Conservation (phyloP, 2,329 filamentous ascomycete species). For the Venturia nashicola region DNA sequence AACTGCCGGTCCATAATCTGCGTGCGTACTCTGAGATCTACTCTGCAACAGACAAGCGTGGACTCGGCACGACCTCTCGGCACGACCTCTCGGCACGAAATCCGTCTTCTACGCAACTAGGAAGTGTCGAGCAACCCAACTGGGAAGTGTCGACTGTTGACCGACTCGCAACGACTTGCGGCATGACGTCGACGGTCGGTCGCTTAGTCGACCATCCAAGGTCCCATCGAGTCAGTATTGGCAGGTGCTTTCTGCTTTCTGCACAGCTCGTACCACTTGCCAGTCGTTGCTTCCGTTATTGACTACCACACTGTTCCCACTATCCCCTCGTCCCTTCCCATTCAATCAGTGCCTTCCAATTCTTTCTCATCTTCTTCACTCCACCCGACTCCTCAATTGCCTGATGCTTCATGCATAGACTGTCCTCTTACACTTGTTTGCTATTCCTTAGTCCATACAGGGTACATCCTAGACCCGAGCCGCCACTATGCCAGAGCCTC, state of each 20-base stretch:
- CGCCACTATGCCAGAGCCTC: not conserved
- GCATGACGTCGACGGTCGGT: constrained; percentile 1
- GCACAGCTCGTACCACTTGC: not conserved
- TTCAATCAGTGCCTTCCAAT: too few relatives aligned
- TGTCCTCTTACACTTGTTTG: not conserved
- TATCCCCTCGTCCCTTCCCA: not conserved
- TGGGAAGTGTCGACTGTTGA: not conserved
- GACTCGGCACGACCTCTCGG: not conserved
- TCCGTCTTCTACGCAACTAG: not conserved
- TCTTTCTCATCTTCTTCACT: too few relatives aligned
- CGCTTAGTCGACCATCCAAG: not conserved
- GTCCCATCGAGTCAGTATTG: not conserved
- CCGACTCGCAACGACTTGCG: not conserved
- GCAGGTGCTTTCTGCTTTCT: too few relatives aligned
- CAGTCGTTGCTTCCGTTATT: not conserved
- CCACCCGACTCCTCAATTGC: not conserved
- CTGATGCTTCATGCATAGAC: not conserved
- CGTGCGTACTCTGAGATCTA: too few relatives aligned
- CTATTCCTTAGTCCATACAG: too few relatives aligned
- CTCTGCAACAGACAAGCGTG: not conserved
- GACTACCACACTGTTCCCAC: not conserved
- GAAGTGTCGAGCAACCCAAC: not conserved
- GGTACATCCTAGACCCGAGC: not conserved
- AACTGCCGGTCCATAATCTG: too few relatives aligned
- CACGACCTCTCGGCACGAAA: not conserved